Evolutionary conservation across 768 basidiomycete genomes (phyloP).

Genomic region (Lentinula detonsa): DNA sequence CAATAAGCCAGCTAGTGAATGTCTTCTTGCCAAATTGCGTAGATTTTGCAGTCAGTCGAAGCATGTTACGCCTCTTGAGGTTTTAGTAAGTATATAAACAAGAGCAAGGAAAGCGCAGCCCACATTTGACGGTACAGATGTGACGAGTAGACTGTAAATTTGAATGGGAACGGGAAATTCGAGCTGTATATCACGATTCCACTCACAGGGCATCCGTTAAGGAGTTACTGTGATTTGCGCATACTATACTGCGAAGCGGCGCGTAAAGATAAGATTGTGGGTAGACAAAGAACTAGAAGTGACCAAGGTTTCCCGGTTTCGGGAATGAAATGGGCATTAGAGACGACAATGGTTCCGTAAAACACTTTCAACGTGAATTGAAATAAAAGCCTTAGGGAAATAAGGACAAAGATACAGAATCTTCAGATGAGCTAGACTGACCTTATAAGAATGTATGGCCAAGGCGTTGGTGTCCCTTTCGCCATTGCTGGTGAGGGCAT

Average conservation of each 20-base stretch:
- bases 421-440: conserved; percentile 15
- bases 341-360: conserved; percentile 84
- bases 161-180: background rate
- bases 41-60: conserved; percentile 83
- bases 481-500: conserved; percentile 18
- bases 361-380: conserved; percentile 86
- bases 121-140: conserved; percentile 67
- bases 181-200: background rate
- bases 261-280: conserved; percentile 2
- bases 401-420: background rate
- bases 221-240: conserved; percentile 83
- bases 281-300: background rate
- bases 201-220: conserved; percentile 82
- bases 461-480: conserved; percentile 39
- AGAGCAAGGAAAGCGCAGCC: conserved; percentile 9
- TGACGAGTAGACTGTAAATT: conserved; percentile 57
- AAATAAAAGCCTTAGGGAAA: conserved; percentile 50
- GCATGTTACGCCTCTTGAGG: conserved; percentile 63
- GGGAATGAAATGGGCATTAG: conserved; percentile 69
- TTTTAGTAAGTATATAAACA: background rate
- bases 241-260: conserved; percentile 57
- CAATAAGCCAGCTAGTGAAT: conserved; percentile 88
- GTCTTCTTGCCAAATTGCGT: conserved; percentile 80
- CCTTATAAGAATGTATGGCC: conserved; percentile 70
- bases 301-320: conserved; percentile 67